phyloP scores from a whole-genome alignment of 306 rosid genomes.

The Trichosanthes truncata region DNA sequence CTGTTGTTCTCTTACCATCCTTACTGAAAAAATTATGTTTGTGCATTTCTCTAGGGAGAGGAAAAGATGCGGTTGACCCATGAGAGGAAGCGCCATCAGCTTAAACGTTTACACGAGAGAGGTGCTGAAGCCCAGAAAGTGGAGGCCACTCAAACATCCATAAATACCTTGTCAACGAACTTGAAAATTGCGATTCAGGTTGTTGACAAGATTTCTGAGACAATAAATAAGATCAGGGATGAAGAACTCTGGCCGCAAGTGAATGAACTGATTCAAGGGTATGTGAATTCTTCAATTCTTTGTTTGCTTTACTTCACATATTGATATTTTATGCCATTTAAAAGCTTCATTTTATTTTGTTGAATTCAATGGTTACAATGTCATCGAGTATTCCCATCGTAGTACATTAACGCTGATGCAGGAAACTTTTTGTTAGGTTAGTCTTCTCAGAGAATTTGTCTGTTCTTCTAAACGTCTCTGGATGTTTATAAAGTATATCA shows the following conservation, averaged over 20 bases:
- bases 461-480: background rate
- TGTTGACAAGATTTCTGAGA: slow-evolving; percentile 76
- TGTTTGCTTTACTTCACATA: background rate
- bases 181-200: slow-evolving; percentile 86
- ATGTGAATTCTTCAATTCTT: slow-evolving; percentile 24
- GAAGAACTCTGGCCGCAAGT: slow-evolving; percentile 95
- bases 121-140: slow-evolving; percentile 75
- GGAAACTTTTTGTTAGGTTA: background rate
- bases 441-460: background rate
- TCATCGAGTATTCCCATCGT: background rate
- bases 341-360: background rate
- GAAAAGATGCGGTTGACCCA: slow-evolving; percentile 88
- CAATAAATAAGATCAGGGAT: slow-evolving; percentile 80
- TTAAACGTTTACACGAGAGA: slow-evolving; percentile 61
- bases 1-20: background rate
- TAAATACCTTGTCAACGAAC: slow-evolving; percentile 67
- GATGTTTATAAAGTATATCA: background rate
- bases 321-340: background rate
- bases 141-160: slow-evolving; percentile 52
- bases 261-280: slow-evolving; percentile 79
- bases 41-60: slow-evolving; percentile 54
- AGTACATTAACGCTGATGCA: background rate
- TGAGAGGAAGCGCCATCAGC: slow-evolving; percentile 60
- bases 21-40: background rate
- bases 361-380: background rate